phyloP scores from a whole-genome alignment of 345 rosid genomes.

The Mangifera indica region DNA sequence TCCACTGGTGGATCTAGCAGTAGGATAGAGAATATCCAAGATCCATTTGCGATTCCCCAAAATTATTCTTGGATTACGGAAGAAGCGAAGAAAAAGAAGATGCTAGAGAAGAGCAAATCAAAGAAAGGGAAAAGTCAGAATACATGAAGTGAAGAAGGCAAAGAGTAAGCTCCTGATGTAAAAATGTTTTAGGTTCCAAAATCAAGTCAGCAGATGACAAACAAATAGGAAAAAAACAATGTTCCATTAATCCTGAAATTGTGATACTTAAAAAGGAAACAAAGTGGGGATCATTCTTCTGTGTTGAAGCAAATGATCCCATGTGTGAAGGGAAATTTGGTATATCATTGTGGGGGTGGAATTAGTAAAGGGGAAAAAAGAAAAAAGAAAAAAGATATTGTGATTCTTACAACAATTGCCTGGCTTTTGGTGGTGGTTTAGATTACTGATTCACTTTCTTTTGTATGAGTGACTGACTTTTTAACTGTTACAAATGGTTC shows the following conservation, averaged over 20 bases:
- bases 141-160: constrained; percentile 24
- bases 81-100: constrained; percentile 87
- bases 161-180: constrained; percentile 22
- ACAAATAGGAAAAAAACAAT: constrained; percentile 28
- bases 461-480: constrained; percentile 21
- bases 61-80: constrained; percentile 78
- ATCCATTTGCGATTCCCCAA: constrained; percentile 74
- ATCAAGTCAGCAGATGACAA: constrained; percentile 19
- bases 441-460: constrained; percentile 24
- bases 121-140: constrained; percentile 59
- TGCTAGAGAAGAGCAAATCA: constrained; percentile 80
- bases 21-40: constrained; percentile 58
- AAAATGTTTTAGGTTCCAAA: constrained; percentile 26
- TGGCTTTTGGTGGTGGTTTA: constrained; percentile 21
- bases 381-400: background rate
- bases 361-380: background rate
- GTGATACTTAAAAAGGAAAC: constrained; percentile 22
- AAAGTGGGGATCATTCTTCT: constrained; percentile 16
- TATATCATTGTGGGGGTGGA: constrained; percentile 33
- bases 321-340: constrained; percentile 23
- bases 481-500: constrained; percentile 2
- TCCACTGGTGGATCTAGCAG: constrained; percentile 46
- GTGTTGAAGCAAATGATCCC: constrained; percentile 19
- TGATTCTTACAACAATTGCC: constrained; percentile 31
- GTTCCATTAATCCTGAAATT: constrained; percentile 27